These are phyloP conservation scores for Collybiopsis luxurians DNA, from an alignment of 768 basidiomycete species.

Conservation along the genomic window DNA sequence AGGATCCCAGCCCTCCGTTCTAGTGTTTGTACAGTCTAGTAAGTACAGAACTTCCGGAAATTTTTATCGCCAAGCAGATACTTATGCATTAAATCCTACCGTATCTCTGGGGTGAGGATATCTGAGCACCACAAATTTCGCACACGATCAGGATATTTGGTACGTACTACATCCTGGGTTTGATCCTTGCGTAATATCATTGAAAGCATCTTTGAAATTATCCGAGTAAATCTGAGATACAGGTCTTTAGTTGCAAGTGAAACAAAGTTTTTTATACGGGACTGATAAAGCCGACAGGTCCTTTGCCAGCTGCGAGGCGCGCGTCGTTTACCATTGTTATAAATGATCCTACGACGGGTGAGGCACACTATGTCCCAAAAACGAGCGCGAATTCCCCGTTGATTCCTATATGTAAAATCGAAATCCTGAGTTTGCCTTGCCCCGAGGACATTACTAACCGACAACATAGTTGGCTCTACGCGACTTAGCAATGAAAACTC, in stretches of 20 bases:
- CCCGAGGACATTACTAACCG: conserved; percentile 21
- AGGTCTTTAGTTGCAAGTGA: background rate
- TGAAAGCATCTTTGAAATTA: conserved; percentile 30
- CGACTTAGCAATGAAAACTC: too few species aligned
- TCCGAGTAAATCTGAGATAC: conserved; percentile 34
- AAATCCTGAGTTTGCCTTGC: background rate
- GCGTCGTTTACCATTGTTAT: conserved; percentile 54
- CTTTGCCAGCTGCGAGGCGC: conserved; percentile 38
- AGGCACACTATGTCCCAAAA: conserved; percentile 48
- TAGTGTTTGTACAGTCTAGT: too few species aligned
- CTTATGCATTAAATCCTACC: conserved; percentile 5
- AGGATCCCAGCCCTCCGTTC: conserved; percentile 39
- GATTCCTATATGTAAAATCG: conserved; percentile 19
- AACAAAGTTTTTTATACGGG: conserved; percentile 17
- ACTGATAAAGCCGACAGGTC: conserved; percentile 48
- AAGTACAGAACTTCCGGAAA: background rate
- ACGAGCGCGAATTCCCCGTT: conserved; percentile 37
- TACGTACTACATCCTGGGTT: conserved; percentile 38
- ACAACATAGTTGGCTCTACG: conserved; percentile 38
- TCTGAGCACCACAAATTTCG: background rate
- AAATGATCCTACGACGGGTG: too few species aligned
- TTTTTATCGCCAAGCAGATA: too few species aligned
- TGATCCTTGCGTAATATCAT: conserved; percentile 38
- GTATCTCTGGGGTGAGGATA: conserved; percentile 21
- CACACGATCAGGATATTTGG: background rate